These are phyloP conservation scores for Auricularia sp. DNA, from an alignment of 768 basidiomycete species.

Conservation along the genomic window DNA sequence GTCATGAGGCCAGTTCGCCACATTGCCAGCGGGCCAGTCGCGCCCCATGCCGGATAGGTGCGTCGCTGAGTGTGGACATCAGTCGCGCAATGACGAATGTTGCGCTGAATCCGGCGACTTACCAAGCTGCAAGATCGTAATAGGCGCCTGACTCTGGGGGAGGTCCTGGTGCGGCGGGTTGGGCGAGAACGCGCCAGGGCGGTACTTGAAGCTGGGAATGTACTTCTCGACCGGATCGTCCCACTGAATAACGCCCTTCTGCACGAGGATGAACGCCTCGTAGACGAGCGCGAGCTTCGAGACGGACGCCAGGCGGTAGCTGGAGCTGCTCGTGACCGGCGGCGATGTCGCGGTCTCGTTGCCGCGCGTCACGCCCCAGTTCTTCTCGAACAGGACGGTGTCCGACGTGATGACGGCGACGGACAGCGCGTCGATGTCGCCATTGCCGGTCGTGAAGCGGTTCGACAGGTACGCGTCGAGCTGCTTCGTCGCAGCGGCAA, in stretches of 20 bases:
- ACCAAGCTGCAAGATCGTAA: slow-evolving; percentile 20
- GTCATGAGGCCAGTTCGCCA: slow-evolving; percentile 32
- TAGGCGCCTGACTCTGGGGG: slow-evolving; percentile 1
- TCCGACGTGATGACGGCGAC: slow-evolving; percentile 38
- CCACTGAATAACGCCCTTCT: slow-evolving; percentile 29
- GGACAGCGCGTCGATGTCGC: slow-evolving; percentile 40
- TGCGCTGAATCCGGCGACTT: background rate
- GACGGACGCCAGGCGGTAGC: slow-evolving; percentile 44
- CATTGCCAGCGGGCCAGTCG: slow-evolving; percentile 28
- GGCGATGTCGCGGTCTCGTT: slow-evolving; percentile 29
- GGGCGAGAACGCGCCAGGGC: slow-evolving; percentile 11
- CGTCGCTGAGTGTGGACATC: slow-evolving; percentile 7
- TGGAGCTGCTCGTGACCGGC: slow-evolving; percentile 30
- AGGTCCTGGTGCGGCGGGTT: slow-evolving; percentile 4
- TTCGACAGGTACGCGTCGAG: slow-evolving; percentile 3
- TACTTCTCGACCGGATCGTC: slow-evolving; percentile 42
- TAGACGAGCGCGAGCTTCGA: slow-evolving; percentile 42
- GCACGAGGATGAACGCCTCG: slow-evolving; percentile 39
- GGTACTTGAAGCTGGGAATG: slow-evolving; percentile 29
- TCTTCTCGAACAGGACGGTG: slow-evolving; percentile 36
- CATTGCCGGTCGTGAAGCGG: slow-evolving; percentile 15
- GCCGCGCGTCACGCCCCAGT: slow-evolving; percentile 34
- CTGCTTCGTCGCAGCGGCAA: slow-evolving; percentile 4
- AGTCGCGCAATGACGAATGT: background rate
- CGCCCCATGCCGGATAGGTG: slow-evolving; percentile 26